A percentile compares a stretch with the other conserved stretches of the same genome.
These are phyloP conservation scores for Boletus huronensis DNA, from an alignment of 768 basidiomycete genomes.

Conservation along the genomic window DNA sequence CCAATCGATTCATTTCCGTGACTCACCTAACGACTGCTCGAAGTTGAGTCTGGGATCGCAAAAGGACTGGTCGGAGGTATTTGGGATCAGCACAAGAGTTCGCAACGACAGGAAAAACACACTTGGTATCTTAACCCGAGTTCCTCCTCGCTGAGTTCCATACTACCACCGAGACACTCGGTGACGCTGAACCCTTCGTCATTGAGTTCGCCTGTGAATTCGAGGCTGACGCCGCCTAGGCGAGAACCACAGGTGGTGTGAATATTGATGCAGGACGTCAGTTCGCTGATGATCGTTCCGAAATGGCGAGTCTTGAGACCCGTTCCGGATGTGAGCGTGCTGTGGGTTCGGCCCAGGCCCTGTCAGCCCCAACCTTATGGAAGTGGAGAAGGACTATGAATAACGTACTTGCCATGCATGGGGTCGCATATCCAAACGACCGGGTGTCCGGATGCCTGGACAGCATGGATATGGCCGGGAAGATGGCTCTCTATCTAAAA, in stretches of 20 bases:
- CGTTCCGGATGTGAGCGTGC: constrained; percentile 75
- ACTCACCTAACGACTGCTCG: constrained; percentile 87
- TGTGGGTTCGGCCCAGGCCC: constrained; percentile 26
- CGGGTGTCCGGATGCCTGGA: constrained; percentile 76
- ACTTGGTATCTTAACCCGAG: constrained; percentile 89
- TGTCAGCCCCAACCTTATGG: neutral
- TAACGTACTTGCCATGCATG: constrained; percentile 94
- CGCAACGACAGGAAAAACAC: constrained; percentile 12
- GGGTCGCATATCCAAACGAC: constrained; percentile 96
- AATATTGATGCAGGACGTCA: constrained; percentile 77
- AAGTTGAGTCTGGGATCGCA: constrained; percentile 95
- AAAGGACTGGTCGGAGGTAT: constrained; percentile 56
- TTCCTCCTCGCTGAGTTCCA: constrained; percentile 88
- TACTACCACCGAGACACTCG: constrained; percentile 94
- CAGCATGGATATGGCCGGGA: constrained; percentile 75
- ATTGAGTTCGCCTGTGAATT: constrained; percentile 89
- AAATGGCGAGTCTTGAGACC: constrained; percentile 92
- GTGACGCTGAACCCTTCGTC: constrained; percentile 94
- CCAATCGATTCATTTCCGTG: neutral
- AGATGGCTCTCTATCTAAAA: constrained; percentile 74
- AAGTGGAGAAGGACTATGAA: neutral
- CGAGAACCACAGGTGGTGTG: constrained; percentile 72
- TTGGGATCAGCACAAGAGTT: neutral
- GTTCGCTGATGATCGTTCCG: constrained; percentile 82
- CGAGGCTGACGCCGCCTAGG: constrained; percentile 81